Evolutionary conservation across 2,329 filamentous ascomycete species (phyloP).

Genomic region (Botrytis squamosa): DNA sequence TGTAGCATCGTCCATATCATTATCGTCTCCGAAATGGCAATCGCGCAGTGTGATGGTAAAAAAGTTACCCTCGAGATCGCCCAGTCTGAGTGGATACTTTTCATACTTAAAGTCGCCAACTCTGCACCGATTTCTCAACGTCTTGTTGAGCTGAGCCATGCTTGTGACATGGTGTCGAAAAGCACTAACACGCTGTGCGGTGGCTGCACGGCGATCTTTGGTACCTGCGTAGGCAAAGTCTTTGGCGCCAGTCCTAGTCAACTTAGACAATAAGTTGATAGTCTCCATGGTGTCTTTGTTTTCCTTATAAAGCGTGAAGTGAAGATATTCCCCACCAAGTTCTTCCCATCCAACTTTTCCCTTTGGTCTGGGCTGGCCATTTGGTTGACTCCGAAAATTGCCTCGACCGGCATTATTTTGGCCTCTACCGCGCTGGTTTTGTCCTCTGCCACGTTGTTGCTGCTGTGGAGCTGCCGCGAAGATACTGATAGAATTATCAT

Average conservation of each 20-base stretch:
- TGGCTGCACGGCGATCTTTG: constrained; percentile 69
- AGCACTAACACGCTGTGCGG: constrained; percentile 64
- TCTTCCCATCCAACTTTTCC: constrained; percentile 60
- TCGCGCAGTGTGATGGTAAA: constrained; percentile 91
- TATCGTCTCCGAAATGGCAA: constrained; percentile 59
- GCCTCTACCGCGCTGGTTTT: constrained; percentile 1
- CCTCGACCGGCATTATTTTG: constrained; percentile 25
- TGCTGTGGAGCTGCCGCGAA: constrained; percentile 45
- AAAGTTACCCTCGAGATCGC: constrained; percentile 84
- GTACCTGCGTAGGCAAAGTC: constrained; percentile 69
- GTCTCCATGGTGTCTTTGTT: constrained; percentile 67
- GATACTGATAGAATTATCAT: constrained; percentile 58
- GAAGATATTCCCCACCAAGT: constrained; percentile 66
- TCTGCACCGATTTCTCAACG: constrained; percentile 53
- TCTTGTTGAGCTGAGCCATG: constrained; percentile 63
- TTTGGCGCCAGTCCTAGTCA: constrained; percentile 57
- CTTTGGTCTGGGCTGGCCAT: constrained; percentile 31
- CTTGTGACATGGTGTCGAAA: constrained; percentile 59
- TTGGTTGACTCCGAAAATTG: constrained; percentile 24
- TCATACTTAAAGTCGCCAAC: constrained; percentile 83
- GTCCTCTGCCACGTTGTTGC: constrained; percentile 23
- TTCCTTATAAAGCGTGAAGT: constrained; percentile 74
- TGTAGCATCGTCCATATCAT: constrained; percentile 48
- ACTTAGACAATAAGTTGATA: constrained; percentile 58
- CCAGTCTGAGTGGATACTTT: constrained; percentile 70